Percentiles rank a stretch among this genome's conserved stretches.
Conservation (phyloP, 805 yeast species). For the Monosporozyma solicola region DNA sequence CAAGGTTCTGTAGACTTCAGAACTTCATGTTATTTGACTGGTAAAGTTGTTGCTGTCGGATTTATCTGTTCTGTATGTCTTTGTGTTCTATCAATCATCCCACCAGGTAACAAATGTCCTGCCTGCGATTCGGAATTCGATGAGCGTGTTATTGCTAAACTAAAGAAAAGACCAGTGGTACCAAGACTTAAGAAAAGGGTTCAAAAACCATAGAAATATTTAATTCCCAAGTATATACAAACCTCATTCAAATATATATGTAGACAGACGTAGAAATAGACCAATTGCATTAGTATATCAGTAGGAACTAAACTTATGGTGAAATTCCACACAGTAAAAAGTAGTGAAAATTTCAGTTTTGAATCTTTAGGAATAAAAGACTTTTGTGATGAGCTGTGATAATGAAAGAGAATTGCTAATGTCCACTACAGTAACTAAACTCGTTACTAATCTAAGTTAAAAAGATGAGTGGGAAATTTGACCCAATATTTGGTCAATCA, state of each 20-base stretch:
- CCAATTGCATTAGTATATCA: background rate
- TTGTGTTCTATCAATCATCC: conserved; percentile 63
- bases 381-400: background rate
- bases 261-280: background rate
- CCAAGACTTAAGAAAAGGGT: conserved; percentile 11
- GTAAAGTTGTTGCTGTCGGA: conserved; percentile 86
- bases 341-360: background rate
- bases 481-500: conserved; percentile 25
- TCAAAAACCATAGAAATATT: background rate
- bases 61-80: conserved; percentile 92
- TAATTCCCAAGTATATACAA: background rate
- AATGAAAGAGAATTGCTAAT: background rate
- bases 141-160: conserved; percentile 44
- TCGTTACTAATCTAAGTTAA: background rate
- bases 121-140: conserved; percentile 80
- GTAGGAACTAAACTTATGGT: background rate
- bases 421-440: background rate
- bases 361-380: background rate
- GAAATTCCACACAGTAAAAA: background rate
- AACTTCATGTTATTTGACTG: conserved; percentile 88
- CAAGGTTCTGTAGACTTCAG: conserved; percentile 83
- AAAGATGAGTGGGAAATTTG: conserved; percentile 4
- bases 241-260: background rate
- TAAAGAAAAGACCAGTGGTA: conserved; percentile 37
- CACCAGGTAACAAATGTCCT: conserved; percentile 64